phyloP scores from a whole-genome alignment of 129 eudicot species.

The Centella asiatica region DNA sequence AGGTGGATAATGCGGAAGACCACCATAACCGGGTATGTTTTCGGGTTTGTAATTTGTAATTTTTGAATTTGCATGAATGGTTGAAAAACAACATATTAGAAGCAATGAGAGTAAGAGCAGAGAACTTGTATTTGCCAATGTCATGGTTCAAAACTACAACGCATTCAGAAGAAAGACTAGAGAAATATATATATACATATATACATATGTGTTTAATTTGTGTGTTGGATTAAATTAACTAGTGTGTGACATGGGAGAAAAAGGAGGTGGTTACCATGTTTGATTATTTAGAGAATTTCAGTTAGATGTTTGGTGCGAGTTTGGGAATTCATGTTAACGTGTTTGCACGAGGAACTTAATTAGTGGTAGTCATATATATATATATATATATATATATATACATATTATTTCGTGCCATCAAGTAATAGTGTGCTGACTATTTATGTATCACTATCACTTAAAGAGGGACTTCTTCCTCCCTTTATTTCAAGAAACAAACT shows the following conservation, averaged over 20 bases:
- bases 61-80: background rate
- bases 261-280: slow-evolving; percentile 9
- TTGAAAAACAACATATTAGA: background rate
- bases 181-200: background rate
- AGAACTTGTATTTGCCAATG: slow-evolving; percentile 2
- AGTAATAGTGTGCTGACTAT: background rate
- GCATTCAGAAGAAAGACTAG: background rate
- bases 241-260: background rate
- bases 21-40: background rate
- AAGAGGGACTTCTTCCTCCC: too few species aligned
- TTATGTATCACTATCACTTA: too few species aligned
- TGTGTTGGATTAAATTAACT: background rate
- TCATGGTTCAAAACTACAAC: slow-evolving; percentile 2
- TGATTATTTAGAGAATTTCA: background rate
- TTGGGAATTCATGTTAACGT: slow-evolving; percentile 7
- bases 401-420: background rate
- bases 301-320: slow-evolving; percentile 6
- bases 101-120: background rate
- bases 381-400: background rate
- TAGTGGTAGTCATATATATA: background rate
- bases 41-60: background rate
- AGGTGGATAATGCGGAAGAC: background rate
- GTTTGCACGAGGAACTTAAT: slow-evolving; percentile 6
- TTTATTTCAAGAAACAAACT: too few species aligned
- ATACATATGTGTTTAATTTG: too few species aligned